A percentile compares a stretch with the other conserved stretches of the same genome.
Evolutionary conservation across 2,329 filamentous ascomycete genomes (phyloP).

Genomic region (Ceratocystis huliohia): DNA sequence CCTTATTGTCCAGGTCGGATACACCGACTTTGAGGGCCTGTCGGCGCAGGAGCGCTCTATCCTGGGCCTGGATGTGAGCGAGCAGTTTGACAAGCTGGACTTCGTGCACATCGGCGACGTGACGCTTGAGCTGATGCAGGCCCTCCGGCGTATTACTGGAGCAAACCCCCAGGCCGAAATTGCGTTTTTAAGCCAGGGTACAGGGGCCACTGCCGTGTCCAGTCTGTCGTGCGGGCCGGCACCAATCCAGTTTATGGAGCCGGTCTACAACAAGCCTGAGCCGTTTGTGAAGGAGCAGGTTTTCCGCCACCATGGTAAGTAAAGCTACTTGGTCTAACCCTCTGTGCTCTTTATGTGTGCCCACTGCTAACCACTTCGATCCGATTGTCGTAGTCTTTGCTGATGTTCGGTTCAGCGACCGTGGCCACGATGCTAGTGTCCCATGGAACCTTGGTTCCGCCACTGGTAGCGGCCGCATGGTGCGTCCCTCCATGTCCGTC

Average conservation of each 20-base stretch:
- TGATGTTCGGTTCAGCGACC: constrained; percentile 11
- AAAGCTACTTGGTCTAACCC: too few relatives aligned
- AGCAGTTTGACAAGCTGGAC: background rate
- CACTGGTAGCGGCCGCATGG: background rate
- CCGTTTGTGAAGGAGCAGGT: background rate
- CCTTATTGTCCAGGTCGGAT: background rate
- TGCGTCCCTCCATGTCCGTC: background rate
- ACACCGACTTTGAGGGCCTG: background rate
- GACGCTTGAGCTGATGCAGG: constrained; percentile 8
- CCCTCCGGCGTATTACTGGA: background rate
- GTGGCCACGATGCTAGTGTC: constrained; percentile 4
- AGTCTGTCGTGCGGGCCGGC: constrained; percentile 7
- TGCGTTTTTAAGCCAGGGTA: constrained; percentile 7
- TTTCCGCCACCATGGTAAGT: constrained; percentile 6
- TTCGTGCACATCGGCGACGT: constrained; percentile 9
- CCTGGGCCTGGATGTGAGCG: background rate
- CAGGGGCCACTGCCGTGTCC: constrained; percentile 10
- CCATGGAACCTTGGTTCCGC: constrained; percentile 7
- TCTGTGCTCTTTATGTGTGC: background rate
- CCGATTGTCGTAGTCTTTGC: constrained; percentile 1
- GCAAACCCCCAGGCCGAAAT: background rate
- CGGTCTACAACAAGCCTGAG: background rate
- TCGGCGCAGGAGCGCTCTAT: background rate
- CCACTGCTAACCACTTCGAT: background rate
- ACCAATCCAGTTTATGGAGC: constrained; percentile 5